A percentile compares a stretch with the other conserved stretches of the same genome.
Conservation (phyloP, 257 asterid species). For the Catharanthus roseus region DNA sequence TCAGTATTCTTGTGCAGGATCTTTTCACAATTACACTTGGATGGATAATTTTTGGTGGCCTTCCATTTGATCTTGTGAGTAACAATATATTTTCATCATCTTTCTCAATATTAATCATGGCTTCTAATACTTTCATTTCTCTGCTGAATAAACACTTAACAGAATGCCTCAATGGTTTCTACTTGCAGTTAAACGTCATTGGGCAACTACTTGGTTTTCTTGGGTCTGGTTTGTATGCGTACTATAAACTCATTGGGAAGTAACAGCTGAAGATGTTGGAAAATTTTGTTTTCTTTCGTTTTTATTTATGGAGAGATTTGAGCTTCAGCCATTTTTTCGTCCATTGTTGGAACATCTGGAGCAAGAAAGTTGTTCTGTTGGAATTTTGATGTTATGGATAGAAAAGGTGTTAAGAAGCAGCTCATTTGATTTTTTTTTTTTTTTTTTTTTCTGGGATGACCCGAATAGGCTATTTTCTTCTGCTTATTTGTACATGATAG, state of each 20-base stretch:
- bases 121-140: background rate
- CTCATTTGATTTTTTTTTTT: background rate
- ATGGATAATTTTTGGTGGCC: conserved; percentile 87
- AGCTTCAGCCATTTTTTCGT: background rate
- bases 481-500: conserved; percentile 2
- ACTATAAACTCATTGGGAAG: conserved; percentile 59
- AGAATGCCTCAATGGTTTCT: background rate
- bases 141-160: background rate
- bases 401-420: background rate
- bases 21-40: conserved; percentile 78
- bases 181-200: conserved; percentile 62
- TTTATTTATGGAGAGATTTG: background rate
- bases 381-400: background rate
- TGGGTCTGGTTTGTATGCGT: conserved; percentile 80
- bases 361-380: background rate
- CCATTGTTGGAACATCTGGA: background rate
- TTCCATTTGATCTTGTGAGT: conserved; percentile 83
- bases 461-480: background rate
- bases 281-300: background rate
- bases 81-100: conserved; percentile 7
- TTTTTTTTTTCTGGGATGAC: background rate
- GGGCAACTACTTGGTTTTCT: conserved; percentile 78
- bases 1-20: conserved; percentile 43
- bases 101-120: background rate
- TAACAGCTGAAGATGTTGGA: conserved; percentile 23